A percentile compares a stretch with the other conserved stretches of the same genome.
phyloP scores from a whole-genome alignment of 2,329 filamentous ascomycete genomes.

The Ophiobolus disseminans region DNA sequence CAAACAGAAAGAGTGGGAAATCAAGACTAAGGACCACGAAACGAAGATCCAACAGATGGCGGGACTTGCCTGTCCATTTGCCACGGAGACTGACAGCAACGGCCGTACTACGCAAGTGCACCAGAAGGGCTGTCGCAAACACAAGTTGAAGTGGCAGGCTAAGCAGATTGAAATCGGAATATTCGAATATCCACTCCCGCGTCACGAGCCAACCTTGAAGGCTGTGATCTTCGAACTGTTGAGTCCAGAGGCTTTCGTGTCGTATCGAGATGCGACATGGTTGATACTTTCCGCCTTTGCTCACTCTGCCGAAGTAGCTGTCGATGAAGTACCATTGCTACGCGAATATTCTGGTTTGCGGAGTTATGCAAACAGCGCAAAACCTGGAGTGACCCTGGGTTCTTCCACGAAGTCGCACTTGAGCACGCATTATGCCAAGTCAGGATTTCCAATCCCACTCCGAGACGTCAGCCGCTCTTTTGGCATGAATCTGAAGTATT shows the following conservation, averaged over 20 bases:
- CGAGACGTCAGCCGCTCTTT: slow-evolving; percentile 56
- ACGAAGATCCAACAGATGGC: slow-evolving; percentile 24
- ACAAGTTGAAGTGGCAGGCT: slow-evolving; percentile 46
- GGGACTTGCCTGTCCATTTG: slow-evolving; percentile 40
- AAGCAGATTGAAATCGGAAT: slow-evolving; percentile 54
- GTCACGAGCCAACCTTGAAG: slow-evolving; percentile 43
- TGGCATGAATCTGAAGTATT: slow-evolving; percentile 58
- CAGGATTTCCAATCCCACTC: slow-evolving; percentile 52
- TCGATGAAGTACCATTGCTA: slow-evolving; percentile 27
- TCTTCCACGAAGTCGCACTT: slow-evolving; percentile 58
- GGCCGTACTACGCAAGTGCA: slow-evolving; percentile 16
- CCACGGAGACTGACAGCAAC: slow-evolving; percentile 12
- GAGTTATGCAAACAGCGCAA: slow-evolving; percentile 19
- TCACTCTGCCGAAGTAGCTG: slow-evolving; percentile 5
- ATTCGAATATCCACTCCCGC: slow-evolving; percentile 61
- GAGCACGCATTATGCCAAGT: slow-evolving; percentile 57
- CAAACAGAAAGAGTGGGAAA: slow-evolving; percentile 53
- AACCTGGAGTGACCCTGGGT: slow-evolving; percentile 47
- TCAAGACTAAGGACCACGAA: slow-evolving; percentile 27
- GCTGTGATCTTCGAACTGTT: slow-evolving; percentile 61
- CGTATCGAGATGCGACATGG: slow-evolving; percentile 64
- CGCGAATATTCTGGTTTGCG: slow-evolving; percentile 44
- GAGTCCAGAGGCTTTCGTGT: slow-evolving; percentile 53
- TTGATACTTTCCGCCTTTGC: slow-evolving; percentile 51
- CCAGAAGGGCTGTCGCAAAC: slow-evolving; percentile 53